phyloP scores from a whole-genome alignment of 495 filamentous ascomycete genomes.

The Aspergillus cavernicola region DNA sequence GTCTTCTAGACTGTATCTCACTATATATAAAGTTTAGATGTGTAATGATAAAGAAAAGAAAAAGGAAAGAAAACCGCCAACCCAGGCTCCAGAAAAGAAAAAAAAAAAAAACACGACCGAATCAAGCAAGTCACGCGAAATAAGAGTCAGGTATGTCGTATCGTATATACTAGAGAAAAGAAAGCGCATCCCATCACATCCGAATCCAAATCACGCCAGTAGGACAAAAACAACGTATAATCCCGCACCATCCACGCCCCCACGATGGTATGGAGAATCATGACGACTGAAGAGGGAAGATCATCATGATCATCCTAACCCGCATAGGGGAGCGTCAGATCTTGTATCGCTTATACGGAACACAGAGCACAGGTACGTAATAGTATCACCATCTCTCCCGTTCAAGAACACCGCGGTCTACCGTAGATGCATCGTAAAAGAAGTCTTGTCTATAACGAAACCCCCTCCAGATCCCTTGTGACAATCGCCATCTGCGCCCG shows the following conservation, averaged over 20 bases:
- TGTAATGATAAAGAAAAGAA: background rate
- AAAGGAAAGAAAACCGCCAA: background rate
- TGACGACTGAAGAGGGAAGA: background rate
- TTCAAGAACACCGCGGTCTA: too few species aligned
- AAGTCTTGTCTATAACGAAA: conserved; percentile 41
- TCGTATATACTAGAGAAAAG: too few species aligned
- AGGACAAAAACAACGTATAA: too few species aligned
- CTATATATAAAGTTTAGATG: background rate
- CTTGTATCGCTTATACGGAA: background rate
- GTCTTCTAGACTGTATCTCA: background rate
- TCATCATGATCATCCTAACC: background rate
- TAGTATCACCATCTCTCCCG: too few species aligned
- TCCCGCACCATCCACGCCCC: background rate
- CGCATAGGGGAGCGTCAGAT: background rate
- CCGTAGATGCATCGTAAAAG: too few species aligned
- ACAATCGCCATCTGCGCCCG: conserved; percentile 84
- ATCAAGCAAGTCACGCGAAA: background rate
- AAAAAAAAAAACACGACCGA: background rate
- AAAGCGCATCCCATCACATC: too few species aligned
- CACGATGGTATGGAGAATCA: background rate
- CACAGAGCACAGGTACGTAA: too few species aligned
- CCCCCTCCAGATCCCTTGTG: conserved; percentile 71
- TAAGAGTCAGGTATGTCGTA: too few species aligned
- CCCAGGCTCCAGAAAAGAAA: background rate
- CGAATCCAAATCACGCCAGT: too few species aligned